Evolutionary conservation across 1,139 yeast genomes (phyloP), one percentile per base, ranked within the genome.

Genomic region (Chernovozyma aurita): DNA sequence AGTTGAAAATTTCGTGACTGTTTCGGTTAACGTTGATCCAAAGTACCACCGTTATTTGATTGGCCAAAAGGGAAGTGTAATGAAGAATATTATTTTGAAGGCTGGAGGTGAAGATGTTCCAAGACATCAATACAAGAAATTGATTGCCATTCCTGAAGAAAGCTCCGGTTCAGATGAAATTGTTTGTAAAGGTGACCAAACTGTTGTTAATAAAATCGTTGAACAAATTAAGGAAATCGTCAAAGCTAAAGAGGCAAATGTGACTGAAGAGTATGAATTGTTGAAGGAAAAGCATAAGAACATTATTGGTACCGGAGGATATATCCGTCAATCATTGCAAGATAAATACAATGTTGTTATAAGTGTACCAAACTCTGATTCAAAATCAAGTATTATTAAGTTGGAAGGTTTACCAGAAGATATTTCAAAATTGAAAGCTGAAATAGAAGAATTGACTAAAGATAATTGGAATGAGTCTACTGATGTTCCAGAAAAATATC

Each of bases 281-380:
- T 76, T 94, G 30, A 78, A 80, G 57, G 85, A 80, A 40, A 83
- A 82, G 55, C 94, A 86, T 51, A 77, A 88, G 50, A 70, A 79
- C 17, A 57, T 92, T 42, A 79, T 92, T 58, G 97, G 97, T 28
- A 79, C 90, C 30, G 80, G 80, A 42, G 97, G 97, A 30, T 55
- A 78, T 12, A 73, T 76, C 40, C 86, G 92, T 63, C 82, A 83
- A 48, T 70, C 76, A 9, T 62, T 88, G 44, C 95, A 88, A 65
- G 68, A 73, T 18, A 86, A 83, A 48, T 85, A 71, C 58, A 66
- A 70, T 13, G 92, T 86, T 33, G 55, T 61, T 21, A 62, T 92
- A 40, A 71, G 67, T 35, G 76, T 92, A 52, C 97, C 97, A 45
- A 75, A 78, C 53, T 70, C 76, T 47, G 66, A 66, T 43, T 70